Evolutionary conservation across 108 stramenopile species (phyloP).

Genomic region (Nitzschia sp.): DNA sequence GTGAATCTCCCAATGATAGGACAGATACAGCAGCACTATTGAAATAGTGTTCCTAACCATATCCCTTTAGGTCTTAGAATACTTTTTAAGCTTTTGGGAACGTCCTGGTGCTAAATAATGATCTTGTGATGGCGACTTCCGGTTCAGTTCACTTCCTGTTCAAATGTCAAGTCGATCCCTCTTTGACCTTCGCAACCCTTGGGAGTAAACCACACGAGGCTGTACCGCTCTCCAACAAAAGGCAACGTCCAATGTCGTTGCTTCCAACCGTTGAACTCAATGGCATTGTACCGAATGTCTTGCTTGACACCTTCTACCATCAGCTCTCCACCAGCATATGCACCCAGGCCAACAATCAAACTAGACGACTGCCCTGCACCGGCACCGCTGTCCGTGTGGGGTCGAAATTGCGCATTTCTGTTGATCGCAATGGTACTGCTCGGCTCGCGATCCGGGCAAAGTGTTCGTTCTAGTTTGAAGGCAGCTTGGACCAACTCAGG

Average conservation of each 20-base stretch:
- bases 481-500: slow-evolving; percentile 87
- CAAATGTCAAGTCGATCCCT: slow-evolving; percentile 59
- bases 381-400: slow-evolving; percentile 90
- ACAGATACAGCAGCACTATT: no score
- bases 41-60: no score
- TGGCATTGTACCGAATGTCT: slow-evolving; percentile 88
- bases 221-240: slow-evolving; percentile 90
- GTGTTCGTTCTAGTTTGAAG: slow-evolving; percentile 74
- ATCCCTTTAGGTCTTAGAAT: no score
- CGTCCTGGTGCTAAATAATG: no score
- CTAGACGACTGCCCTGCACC: slow-evolving; percentile 90
- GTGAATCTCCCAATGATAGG: no score
- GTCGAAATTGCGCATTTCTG: slow-evolving; percentile 91
- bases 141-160: no score
- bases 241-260: slow-evolving; percentile 93
- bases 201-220: slow-evolving; percentile 96
- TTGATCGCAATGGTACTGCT: slow-evolving; percentile 95
- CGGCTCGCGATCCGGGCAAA: slow-evolving; percentile 79
- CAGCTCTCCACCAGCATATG: slow-evolving; percentile 86
- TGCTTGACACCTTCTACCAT: slow-evolving; percentile 85
- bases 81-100: no score
- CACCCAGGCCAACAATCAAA: slow-evolving; percentile 90
- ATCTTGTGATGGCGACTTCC: no score
- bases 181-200: slow-evolving; percentile 82
- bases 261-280: slow-evolving; percentile 94